Evolutionary conservation across 1,139 yeast genomes (phyloP), one percentile per base, ranked within the genome.

Genomic region (Scheffersomyces parashehatae): DNA sequence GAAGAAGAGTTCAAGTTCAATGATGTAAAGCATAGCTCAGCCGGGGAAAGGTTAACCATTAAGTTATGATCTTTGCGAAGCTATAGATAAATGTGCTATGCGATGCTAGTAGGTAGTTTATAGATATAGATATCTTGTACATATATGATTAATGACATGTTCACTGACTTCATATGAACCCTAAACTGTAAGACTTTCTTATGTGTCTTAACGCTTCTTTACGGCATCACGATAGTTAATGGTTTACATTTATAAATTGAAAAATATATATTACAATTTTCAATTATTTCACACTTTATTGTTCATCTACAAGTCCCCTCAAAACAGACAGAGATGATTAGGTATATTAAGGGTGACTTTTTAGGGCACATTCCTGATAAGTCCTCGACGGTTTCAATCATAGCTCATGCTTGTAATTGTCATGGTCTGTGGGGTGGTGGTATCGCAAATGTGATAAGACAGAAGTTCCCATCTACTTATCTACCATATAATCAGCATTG

Each of bases 361-460:
- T 83, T 85, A 50, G 54, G 66, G 13, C 71, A 75, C 20, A 56
- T 65, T 0, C 44, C 64, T 1, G 34, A 47, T 5, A 46, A 45
- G 7, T 44, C 52, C n/a, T 43, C 43, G 3, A 58, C 63, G 0
- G 66, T 67, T 6, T 49, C 77, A 0, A 62, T 83, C 3, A 63
- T 81, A 9, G 85, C 84, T 1, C 96, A 88, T 59, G 83, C 96
- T 0, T 88, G 96, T 58, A 88, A 88, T 56, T 83, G 90, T 42
- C 70, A 74, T 29, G 96, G 96, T 0, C 59, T 75, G 0, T 88
- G 96, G 96, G 95, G 95, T 3, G 93, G 88, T 0, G 96, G 96
- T 0, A 79, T 88, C 2, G 93, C 91, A 0, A 69, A 69, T 2
- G 69, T 62, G 7, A 81, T 86, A 58, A 69, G 70, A 30, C 50